Evolutionary conservation across 352 stramenopile species (phyloP).

Genomic region (Pythium folliculosum): DNA sequence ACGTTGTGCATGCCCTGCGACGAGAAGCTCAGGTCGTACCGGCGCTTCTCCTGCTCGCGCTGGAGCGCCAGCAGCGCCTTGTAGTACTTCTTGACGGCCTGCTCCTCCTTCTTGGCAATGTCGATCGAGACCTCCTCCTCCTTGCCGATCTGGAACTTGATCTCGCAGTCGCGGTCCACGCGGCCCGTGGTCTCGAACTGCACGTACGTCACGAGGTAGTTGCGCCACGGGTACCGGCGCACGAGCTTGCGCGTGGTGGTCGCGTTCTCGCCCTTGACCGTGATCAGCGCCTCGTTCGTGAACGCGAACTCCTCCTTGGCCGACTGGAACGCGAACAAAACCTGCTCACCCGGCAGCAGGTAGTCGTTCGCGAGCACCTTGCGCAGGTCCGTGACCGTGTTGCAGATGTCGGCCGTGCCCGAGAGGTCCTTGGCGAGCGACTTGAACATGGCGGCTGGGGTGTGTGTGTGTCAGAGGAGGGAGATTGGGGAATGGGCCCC

Average conservation of each 20-base stretch:
- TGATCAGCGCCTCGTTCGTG: constrained; percentile 63
- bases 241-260: constrained; percentile 57
- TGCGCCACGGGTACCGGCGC: constrained; percentile 45
- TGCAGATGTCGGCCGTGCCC: constrained; percentile 18
- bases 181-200: constrained; percentile 52
- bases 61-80: constrained; percentile 47
- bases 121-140: constrained; percentile 47
- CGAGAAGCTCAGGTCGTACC: constrained; percentile 45
- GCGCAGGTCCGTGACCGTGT: constrained; percentile 40
- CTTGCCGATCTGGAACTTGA: constrained; percentile 61
- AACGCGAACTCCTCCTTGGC: constrained; percentile 65
- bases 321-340: constrained; percentile 56
- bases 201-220: constrained; percentile 32
- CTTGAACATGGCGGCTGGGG: constrained; percentile 25
- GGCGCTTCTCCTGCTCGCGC: constrained; percentile 39
- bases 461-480: constrained; percentile 13
- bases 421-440: constrained; percentile 14
- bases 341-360: constrained; percentile 52
- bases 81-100: constrained; percentile 37
- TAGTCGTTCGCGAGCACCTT: constrained; percentile 46
- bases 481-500: not conserved
- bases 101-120: constrained; percentile 43
- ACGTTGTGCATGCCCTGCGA: constrained; percentile 37
- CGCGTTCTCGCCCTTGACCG: constrained; percentile 36
- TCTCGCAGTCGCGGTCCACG: constrained; percentile 56